These are phyloP conservation scores for Nicotiana sylvestris DNA, from an alignment of 257 asterid genomes.

Conservation along the genomic window DNA sequence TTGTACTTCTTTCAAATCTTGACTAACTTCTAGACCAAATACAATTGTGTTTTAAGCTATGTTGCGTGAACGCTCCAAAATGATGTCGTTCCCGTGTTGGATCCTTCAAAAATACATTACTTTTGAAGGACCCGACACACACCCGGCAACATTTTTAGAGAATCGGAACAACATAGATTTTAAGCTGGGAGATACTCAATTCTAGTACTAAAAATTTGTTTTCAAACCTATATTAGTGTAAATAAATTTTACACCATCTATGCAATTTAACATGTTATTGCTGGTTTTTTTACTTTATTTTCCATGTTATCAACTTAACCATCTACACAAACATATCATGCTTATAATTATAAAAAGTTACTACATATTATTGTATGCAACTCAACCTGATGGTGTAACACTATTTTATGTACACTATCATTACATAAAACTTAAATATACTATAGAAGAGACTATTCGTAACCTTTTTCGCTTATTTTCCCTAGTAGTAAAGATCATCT, in stretches of 20 bases:
- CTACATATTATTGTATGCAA: neutral
- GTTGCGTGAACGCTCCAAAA: no score
- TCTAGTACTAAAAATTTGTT: no score
- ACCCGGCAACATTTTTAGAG: no score
- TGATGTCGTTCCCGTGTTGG: rapidly evolving
- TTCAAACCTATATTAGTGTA: neutral
- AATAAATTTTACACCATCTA: neutral
- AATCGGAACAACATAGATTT: no score
- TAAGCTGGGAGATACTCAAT: no score
- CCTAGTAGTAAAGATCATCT: neutral
- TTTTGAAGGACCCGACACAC: no score
- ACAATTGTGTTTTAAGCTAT: no score
- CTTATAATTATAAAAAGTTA: neutral
- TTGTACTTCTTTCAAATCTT: neutral
- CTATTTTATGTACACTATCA: neutral
- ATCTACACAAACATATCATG: neutral
- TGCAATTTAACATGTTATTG: neutral
- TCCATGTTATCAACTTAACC: neutral
- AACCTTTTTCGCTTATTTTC: neutral
- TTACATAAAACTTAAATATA: neutral
- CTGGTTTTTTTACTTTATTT: neutral
- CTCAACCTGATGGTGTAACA: no score
- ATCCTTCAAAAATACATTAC: no score
- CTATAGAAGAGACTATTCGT: neutral
- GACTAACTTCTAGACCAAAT: neutral